phyloP scores from a whole-genome alignment of 768 basidiomycete species.

The Inosperma sp. region DNA sequence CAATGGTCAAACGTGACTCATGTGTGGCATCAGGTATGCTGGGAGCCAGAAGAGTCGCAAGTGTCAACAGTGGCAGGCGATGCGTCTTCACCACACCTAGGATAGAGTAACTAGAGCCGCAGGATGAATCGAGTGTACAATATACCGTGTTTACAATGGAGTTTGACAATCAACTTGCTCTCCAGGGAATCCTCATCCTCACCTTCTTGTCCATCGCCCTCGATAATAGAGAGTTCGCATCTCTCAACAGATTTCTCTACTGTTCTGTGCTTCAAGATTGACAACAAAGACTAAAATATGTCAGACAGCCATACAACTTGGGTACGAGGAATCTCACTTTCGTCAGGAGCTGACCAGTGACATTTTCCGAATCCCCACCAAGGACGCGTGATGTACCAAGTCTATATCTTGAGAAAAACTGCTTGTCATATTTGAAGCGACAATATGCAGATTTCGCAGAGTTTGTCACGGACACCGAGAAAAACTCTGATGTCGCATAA shows the following conservation, averaged over 20 bases:
- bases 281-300: conserved; percentile 52
- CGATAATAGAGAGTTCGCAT: conserved; percentile 68
- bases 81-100: conserved; percentile 82
- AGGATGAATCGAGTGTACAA: neutral
- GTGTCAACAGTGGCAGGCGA: conserved; percentile 56
- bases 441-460: conserved; percentile 79
- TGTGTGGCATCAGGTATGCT: conserved; percentile 51
- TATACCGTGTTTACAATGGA: conserved; percentile 81
- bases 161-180: conserved; percentile 63
- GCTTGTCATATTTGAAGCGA: conserved; percentile 62
- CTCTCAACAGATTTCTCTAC: conserved; percentile 74
- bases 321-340: conserved; percentile 44
- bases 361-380: conserved; percentile 24
- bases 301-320: neutral
- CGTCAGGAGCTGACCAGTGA: conserved; percentile 63
- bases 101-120: conserved; percentile 5
- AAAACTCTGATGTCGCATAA: conserved; percentile 52
- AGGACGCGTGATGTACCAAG: conserved; percentile 28
- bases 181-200: conserved; percentile 54
- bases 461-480: conserved; percentile 72
- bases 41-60: conserved; percentile 59
- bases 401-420: conserved; percentile 68
- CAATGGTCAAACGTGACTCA: conserved; percentile 66
- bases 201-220: conserved; percentile 33
- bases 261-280: conserved; percentile 68